Evolutionary conservation across 441 rosid species (phyloP).

Genomic region (Adansonia rubrostipa): DNA sequence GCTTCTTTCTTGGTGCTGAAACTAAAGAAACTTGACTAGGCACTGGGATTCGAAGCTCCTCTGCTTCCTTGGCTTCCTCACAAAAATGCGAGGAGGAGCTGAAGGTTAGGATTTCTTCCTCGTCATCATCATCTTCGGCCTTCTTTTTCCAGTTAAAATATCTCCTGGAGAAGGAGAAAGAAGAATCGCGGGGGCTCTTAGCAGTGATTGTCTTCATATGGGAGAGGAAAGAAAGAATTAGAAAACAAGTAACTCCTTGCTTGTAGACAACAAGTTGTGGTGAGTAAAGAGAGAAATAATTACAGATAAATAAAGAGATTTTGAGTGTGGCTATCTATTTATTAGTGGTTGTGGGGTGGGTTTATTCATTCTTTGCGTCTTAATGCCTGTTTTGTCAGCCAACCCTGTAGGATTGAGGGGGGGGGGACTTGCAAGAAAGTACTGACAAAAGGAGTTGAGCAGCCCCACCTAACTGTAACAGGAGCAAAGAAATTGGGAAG

Average conservation of each 20-base stretch:
- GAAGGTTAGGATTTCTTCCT: constrained; percentile 45
- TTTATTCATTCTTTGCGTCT: constrained; percentile 26
- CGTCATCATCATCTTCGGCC: constrained; percentile 53
- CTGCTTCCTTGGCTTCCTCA: constrained; percentile 26
- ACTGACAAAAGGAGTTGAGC: constrained; percentile 63
- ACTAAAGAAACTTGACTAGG: constrained; percentile 18
- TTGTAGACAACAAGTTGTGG: neutral
- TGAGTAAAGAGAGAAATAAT: neutral
- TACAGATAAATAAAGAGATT: neutral
- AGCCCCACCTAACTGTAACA: constrained; percentile 61
- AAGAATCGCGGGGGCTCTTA: constrained; percentile 62
- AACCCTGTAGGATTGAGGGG: constrained; percentile 25
- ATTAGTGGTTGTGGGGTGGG: constrained; percentile 25
- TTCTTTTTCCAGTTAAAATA: constrained; percentile 72
- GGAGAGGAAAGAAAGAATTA: neutral
- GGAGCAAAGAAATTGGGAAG: constrained; percentile 25
- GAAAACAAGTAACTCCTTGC: neutral
- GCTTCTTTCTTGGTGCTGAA: constrained; percentile 37
- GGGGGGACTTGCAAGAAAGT: constrained; percentile 32
- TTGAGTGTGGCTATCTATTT: neutral
- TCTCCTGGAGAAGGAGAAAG: constrained; percentile 73
- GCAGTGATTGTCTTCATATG: constrained; percentile 68
- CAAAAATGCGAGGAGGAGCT: constrained; percentile 39
- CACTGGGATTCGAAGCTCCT: constrained; percentile 16
- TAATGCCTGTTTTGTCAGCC: constrained; percentile 31